A percentile compares a stretch with the other conserved stretches of the same genome.
Conservation (phyloP, 1,284 basidiomycete genomes). For the Melampsora americana region DNA sequence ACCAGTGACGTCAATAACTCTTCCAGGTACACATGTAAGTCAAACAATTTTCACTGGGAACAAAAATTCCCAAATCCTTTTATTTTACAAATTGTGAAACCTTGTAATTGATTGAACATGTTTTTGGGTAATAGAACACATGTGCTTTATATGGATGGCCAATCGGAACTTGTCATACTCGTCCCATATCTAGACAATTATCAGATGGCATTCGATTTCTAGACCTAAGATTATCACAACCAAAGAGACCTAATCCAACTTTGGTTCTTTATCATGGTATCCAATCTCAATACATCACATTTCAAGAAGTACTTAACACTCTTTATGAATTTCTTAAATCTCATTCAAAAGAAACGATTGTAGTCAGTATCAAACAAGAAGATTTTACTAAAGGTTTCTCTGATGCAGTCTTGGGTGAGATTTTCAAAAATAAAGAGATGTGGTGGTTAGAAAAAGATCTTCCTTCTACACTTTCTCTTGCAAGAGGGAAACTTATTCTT, state of each 20-base stretch:
- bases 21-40: conserved; percentile 43
- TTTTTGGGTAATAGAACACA: conserved; percentile 6
- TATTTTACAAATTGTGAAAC: no score
- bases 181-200: conserved; percentile 34
- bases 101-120: no score
- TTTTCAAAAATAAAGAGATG: conserved; percentile 18
- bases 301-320: conserved; percentile 15
- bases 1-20: conserved; percentile 19
- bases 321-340: conserved; percentile 13
- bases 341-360: conserved; percentile 23
- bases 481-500: conserved; percentile 32
- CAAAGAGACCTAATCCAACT: neutral
- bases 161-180: conserved; percentile 35
- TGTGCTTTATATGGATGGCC: conserved; percentile 39
- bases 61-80: no score
- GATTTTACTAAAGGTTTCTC: conserved; percentile 14
- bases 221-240: conserved; percentile 34
- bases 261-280: conserved; percentile 38
- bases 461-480: conserved; percentile 30
- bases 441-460: conserved; percentile 38
- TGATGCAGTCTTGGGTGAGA: conserved; percentile 7
- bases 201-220: conserved; percentile 40
- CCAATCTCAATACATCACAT: conserved; percentile 31
- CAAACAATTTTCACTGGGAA: neutral
- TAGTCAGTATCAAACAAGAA: conserved; percentile 37